phyloP scores from a whole-genome alignment of 2,329 filamentous ascomycete genomes.

The Emmonsiellopsis sp. region DNA sequence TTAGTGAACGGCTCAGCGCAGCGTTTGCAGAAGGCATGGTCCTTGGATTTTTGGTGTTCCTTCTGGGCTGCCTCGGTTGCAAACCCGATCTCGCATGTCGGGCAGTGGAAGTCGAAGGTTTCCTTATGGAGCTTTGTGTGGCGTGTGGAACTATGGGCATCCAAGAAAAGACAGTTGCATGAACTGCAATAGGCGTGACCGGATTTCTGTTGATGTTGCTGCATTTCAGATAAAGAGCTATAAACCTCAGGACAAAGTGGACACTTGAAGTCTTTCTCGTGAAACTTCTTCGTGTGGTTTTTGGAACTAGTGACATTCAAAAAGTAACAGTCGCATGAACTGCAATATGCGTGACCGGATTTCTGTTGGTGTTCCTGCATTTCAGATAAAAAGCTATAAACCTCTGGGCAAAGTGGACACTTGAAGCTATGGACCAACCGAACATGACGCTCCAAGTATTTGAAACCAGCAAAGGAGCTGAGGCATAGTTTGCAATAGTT shows the following conservation, averaged over 20 bases:
- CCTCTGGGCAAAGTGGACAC: slow-evolving; percentile 5
- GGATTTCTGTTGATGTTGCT: background rate
- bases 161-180: background rate
- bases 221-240: background rate
- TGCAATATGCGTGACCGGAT: slow-evolving; percentile 9
- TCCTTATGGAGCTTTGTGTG: background rate
- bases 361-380: slow-evolving; percentile 6
- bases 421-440: slow-evolving; percentile 8
- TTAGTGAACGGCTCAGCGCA: background rate
- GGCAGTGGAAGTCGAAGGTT: background rate
- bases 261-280: background rate
- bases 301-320: background rate
- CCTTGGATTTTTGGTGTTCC: background rate
- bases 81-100: background rate
- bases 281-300: background rate
- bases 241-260: background rate
- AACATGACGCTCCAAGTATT: slow-evolving; percentile 5
- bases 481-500: slow-evolving; percentile 11
- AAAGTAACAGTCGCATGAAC: slow-evolving; percentile 10
- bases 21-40: background rate
- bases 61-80: background rate
- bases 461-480: slow-evolving; percentile 9
- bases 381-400: slow-evolving; percentile 1
- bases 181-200: background rate
- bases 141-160: background rate